Conservation (phyloP, 305 asterid species). For the Ruellia speciosa region DNA sequence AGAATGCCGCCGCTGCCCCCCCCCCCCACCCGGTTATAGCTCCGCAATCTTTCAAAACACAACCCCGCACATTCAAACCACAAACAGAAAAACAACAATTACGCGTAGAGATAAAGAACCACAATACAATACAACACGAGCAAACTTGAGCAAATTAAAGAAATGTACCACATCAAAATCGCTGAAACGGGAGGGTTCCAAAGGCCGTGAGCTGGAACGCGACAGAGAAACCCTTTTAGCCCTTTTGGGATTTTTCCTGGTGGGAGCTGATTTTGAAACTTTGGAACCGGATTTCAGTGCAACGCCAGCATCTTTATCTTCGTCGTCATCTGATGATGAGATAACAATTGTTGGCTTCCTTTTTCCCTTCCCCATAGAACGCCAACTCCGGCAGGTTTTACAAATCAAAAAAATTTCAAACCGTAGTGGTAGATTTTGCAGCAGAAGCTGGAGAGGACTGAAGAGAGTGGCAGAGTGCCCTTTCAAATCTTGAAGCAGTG, state of each 20-base stretch:
- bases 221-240: slow-evolving; percentile 38
- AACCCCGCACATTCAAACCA: no score
- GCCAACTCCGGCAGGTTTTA: background rate
- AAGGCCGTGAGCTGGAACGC: slow-evolving; percentile 30
- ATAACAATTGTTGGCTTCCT: slow-evolving; percentile 40
- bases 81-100: no score
- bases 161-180: slow-evolving; percentile 55
- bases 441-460: no score
- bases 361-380: slow-evolving; percentile 53
- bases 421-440: no score
- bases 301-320: slow-evolving; percentile 22
- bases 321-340: slow-evolving; percentile 64
- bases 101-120: no score
- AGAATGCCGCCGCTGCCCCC: background rate
- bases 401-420: background rate
- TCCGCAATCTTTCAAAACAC: no score
- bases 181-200: slow-evolving; percentile 23
- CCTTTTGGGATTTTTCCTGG: slow-evolving; percentile 46
- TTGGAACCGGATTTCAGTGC: slow-evolving; percentile 25
- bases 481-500: no score
- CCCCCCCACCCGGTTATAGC: background rate
- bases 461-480: no score
- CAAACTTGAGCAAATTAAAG: slow-evolving; percentile 2
- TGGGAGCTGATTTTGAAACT: slow-evolving; percentile 44
- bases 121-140: background rate